Evolutionary conservation across 805 yeast genomes (phyloP), one percentile per base, ranked within the genome.

Genomic region (Kodamaea sagamina): DNA sequence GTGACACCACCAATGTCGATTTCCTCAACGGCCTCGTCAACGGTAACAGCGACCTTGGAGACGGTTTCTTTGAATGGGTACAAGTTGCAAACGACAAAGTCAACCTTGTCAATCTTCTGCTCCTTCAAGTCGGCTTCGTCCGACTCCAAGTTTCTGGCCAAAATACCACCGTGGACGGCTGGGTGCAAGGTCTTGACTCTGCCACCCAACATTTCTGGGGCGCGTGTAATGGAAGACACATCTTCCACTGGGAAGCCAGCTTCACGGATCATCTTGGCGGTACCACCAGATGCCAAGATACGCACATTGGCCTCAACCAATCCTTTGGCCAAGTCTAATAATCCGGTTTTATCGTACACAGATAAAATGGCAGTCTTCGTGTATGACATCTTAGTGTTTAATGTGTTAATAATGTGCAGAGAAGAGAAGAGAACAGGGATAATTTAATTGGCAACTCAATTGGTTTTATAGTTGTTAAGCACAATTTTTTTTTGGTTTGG

Each of bases 171-270:
- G 67, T 93, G 99, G 49, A 93, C 97, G 22, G 98, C 99, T 31
- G 99, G 99, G 66, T 93, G 99, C 58, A 93, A 77, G 47, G 99
- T 93, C 75, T 93, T 93, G 57, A 93, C 99, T 71, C 99, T 81
- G 52, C 99, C 99, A 50, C 97, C 96, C 55, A 93, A 77, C 96
- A 93, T 93, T 71, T 93, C 99, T 41, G 99, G 99, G 31, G 98
- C 98, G 62, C 93, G 96, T 27, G 99, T 93, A 65, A 93, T 89
- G 47, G 93, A 65, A 31, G 95, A 83, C 31, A 93, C 97, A 61
- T 93, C 99, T 53, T 92, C 96, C 12, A 93, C 98, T 35, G 96
- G 92, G 81, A 93, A 92, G 9, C 98, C 98, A 44, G 97, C 96
- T 68, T 90, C 99, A 64, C 96, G 84, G 44, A 93, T 82, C 75